Evolutionary conservation across 1,284 basidiomycete genomes (phyloP).

Genomic region (Abortiporus biennis): DNA sequence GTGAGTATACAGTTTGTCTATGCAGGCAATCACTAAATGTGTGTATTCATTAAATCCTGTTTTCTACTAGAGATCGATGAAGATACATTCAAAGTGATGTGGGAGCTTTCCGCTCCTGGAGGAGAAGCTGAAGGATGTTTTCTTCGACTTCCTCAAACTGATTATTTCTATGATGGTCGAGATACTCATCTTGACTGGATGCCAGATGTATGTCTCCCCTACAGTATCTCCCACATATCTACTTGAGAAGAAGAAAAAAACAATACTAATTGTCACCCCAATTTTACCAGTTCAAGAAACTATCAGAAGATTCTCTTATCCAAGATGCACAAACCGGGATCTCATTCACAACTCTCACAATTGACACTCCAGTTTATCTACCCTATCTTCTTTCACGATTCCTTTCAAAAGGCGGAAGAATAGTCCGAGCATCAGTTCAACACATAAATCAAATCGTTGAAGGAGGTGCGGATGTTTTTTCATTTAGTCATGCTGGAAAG

Average conservation of each 20-base stretch:
- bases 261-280: no score
- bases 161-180: conserved; percentile 46
- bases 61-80: conserved; percentile 50
- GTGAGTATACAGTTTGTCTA: conserved; percentile 27
- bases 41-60: no score
- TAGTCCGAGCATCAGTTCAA: conserved; percentile 51
- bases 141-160: conserved; percentile 51
- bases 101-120: conserved; percentile 57
- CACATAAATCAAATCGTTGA: conserved; percentile 65
- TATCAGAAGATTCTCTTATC: conserved; percentile 39
- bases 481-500: conserved; percentile 14
- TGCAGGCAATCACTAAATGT: no score
- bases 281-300: conserved; percentile 42
- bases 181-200: conserved; percentile 44
- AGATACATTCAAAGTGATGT: conserved; percentile 69
- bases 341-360: conserved; percentile 59
- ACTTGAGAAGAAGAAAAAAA: no score
- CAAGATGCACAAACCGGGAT: conserved; percentile 39
- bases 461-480: conserved; percentile 42
- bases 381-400: conserved; percentile 64
- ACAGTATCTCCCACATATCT: no score
- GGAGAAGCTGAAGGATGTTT: conserved; percentile 50
- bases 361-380: conserved; percentile 65
- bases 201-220: conserved; percentile 51
- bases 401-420: conserved; percentile 49